A percentile compares a stretch with the other conserved stretches of the same genome.
Conservation (phyloP, 208 protist species). For the Acanthamoeba culbertsoni region DNA sequence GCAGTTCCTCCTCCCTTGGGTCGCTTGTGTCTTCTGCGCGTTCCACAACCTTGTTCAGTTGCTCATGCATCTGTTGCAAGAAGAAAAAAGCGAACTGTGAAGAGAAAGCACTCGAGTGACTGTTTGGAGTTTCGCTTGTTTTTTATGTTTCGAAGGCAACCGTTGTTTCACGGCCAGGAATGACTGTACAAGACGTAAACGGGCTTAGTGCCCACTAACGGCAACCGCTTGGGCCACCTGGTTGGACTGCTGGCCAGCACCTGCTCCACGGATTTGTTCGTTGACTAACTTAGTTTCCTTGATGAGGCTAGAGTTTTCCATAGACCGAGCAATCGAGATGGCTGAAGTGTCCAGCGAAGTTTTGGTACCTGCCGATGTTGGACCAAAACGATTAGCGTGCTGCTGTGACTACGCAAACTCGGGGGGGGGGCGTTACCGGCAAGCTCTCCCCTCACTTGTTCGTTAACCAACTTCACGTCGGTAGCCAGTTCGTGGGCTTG, state of each 20-base stretch:
- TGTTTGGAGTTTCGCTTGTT: no score
- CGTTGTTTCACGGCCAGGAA: no score
- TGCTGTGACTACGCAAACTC: background rate
- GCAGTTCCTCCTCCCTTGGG: background rate
- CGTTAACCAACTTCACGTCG: slow-evolving; percentile 4
- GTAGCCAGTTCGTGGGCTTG: background rate
- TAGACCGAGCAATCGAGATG: background rate
- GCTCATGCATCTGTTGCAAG: background rate
- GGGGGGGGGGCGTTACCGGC: background rate
- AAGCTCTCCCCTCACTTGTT: slow-evolving; percentile 10
- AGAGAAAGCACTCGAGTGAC: no score
- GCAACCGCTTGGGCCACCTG: background rate
- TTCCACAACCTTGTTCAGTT: background rate
- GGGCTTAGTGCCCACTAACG: background rate
- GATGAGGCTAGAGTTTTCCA: background rate
- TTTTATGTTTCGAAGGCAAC: background rate
- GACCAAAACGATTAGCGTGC: background rate
- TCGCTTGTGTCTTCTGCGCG: background rate
- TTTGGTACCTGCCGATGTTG: background rate
- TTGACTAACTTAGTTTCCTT: slow-evolving; percentile 19
- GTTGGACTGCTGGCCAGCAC: background rate
- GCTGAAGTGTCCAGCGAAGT: background rate
- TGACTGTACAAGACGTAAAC: background rate
- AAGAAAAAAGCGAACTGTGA: no score
- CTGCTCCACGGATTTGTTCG: background rate